phyloP scores from a whole-genome alignment of 2,329 filamentous ascomycete genomes.

The Alternaria novae-zelandiae region DNA sequence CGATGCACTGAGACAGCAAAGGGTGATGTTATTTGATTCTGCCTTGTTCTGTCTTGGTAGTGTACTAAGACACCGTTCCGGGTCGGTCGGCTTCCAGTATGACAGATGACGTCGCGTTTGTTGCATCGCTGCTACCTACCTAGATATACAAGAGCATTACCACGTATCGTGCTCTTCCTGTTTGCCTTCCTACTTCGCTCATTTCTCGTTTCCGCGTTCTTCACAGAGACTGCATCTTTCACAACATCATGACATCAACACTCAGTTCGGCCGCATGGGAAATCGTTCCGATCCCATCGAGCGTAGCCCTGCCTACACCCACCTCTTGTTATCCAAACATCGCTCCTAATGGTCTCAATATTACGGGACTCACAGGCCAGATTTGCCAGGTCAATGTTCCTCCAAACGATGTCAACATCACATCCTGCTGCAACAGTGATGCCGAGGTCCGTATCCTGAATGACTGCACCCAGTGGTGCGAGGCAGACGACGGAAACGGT shows the following conservation, averaged over 20 bases:
- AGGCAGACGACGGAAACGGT: neutral
- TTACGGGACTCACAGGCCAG: neutral
- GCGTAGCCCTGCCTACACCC: neutral
- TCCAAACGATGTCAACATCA: neutral
- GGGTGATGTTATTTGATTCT: neutral
- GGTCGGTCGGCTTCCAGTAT: neutral
- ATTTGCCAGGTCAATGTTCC: neutral
- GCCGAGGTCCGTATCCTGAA: neutral
- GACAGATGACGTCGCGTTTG: neutral
- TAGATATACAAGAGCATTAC: neutral
- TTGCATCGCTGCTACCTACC: neutral
- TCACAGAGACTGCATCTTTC: neutral
- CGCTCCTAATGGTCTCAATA: neutral
- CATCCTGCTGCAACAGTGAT: neutral
- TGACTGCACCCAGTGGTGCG: neutral
- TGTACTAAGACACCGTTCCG: neutral
- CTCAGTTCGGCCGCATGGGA: accelerated
- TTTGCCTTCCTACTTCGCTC: neutral
- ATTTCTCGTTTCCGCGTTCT: accelerated
- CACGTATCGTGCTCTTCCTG: neutral
- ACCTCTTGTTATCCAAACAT: neutral
- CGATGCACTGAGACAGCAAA: neutral
- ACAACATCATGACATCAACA: neutral
- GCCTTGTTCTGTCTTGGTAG: neutral
- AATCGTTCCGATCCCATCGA: neutral